A percentile compares a stretch with the other conserved stretches of the same genome.
Conservation (phyloP, 495 filamentous ascomycete genomes). For the Penicilliopsis zonata region DNA sequence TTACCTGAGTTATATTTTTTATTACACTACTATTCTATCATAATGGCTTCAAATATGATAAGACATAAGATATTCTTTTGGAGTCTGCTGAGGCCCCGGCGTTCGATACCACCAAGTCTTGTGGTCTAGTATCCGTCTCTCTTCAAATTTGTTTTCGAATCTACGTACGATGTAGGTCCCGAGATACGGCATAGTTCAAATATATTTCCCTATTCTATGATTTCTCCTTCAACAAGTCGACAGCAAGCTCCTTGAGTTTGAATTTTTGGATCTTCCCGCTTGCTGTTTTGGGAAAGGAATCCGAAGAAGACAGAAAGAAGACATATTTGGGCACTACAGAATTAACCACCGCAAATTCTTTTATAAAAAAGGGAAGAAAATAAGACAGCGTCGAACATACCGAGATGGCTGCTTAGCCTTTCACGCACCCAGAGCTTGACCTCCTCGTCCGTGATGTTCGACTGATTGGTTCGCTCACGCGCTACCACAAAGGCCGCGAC, state of each 20-base stretch:
- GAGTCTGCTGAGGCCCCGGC: no score
- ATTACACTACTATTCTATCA: no score
- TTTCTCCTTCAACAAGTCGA: slow-evolving; percentile 32
- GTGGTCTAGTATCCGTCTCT: no score
- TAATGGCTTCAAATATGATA: no score
- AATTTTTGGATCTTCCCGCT: slow-evolving; percentile 98
- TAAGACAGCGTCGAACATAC: slow-evolving; percentile 24
- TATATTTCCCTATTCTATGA: no score
- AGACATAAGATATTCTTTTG: no score
- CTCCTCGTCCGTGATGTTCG: slow-evolving; percentile 24
- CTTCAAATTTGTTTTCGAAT: no score
- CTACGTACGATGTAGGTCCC: no score
- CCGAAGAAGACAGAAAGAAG: slow-evolving; percentile 51
- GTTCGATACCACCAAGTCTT: no score
- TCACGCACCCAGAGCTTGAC: slow-evolving; percentile 61
- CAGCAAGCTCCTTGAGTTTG: slow-evolving; percentile 59
- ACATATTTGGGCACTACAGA: slow-evolving; percentile 68
- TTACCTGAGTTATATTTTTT: no score
- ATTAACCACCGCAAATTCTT: slow-evolving; percentile 1
- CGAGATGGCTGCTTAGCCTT: slow-evolving; percentile 62
- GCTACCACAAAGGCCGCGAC: slow-evolving; percentile 75
- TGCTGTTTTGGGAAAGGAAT: slow-evolving; percentile 80
- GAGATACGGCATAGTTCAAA: no score
- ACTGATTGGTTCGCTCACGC: slow-evolving; percentile 8
- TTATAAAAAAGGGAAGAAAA: background rate